Evolutionary conservation across 1,284 basidiomycete genomes (phyloP).

Genomic region (Marasmius sp.): DNA sequence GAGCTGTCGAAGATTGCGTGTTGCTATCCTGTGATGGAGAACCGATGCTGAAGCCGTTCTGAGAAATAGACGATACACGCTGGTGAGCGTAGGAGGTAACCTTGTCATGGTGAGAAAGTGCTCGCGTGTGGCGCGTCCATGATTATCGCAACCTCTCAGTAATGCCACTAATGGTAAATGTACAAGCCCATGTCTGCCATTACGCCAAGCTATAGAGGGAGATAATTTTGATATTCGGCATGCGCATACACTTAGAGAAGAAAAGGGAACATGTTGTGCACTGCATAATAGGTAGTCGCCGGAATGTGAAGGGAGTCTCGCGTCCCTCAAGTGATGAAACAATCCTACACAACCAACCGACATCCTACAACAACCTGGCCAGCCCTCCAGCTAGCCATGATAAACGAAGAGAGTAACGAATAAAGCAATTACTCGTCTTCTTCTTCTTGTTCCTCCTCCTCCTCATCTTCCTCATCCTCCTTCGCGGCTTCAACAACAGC

Average conservation of each 20-base stretch:
- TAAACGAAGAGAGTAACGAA: not conserved
- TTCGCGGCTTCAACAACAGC: constrained; percentile 89
- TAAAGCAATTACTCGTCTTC: constrained; percentile 53
- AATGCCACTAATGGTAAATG: not conserved
- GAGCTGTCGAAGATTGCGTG: constrained; percentile 44
- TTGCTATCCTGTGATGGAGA: constrained; percentile 49
- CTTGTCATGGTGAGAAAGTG: constrained; percentile 1
- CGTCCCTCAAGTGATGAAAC: not conserved
- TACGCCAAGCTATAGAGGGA: no score
- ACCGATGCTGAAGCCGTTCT: constrained; percentile 61
- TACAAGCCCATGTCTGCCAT: not conserved
- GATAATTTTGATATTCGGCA: no score
- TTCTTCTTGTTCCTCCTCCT: constrained; percentile 83
- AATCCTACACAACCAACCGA: not conserved
- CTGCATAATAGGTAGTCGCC: no score
- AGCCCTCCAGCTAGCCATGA: not conserved
- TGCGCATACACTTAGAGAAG: no score
- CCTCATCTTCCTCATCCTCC: constrained; percentile 86
- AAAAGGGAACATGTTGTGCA: no score
- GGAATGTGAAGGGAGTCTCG: not conserved
- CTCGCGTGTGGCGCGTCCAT: not conserved
- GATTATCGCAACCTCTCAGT: not conserved
- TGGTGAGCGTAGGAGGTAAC: constrained; percentile 54
- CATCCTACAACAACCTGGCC: not conserved
- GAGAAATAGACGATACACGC: constrained; percentile 63